Evolutionary conservation across 108 stramenopile species (phyloP).

Genomic region (Nitzschia sp.): DNA sequence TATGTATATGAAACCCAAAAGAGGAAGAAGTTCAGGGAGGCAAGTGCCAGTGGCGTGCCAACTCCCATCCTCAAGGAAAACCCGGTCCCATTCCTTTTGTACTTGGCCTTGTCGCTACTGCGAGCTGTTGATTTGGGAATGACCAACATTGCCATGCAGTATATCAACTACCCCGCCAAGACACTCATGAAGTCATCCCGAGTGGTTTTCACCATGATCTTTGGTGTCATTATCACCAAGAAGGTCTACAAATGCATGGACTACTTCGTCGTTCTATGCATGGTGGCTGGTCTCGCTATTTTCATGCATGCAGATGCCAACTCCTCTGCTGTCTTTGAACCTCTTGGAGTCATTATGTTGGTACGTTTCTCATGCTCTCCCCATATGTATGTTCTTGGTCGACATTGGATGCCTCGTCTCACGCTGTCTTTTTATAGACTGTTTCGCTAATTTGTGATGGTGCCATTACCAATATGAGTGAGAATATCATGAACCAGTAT

Average conservation of each 20-base stretch:
- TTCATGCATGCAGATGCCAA: slow-evolving; percentile 89
- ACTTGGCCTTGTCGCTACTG: slow-evolving; percentile 72
- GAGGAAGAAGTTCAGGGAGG: slow-evolving; percentile 2
- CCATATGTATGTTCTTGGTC: too few species aligned
- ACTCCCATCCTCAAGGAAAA: background rate
- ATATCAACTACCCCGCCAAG: slow-evolving; percentile 90
- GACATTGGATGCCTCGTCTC: background rate
- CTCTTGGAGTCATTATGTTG: slow-evolving; percentile 80
- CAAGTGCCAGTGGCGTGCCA: background rate
- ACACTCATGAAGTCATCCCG: slow-evolving; percentile 83
- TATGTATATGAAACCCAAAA: slow-evolving; percentile 47
- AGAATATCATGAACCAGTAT: slow-evolving; percentile 80
- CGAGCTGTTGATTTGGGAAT: slow-evolving; percentile 83
- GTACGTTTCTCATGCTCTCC: slow-evolving; percentile 16
- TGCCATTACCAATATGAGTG: slow-evolving; percentile 79
- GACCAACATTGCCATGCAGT: slow-evolving; percentile 91
- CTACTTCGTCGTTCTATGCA: slow-evolving; percentile 72
- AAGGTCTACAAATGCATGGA: slow-evolving; percentile 66
- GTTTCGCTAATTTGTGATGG: slow-evolving; percentile 82
- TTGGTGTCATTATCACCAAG: slow-evolving; percentile 72
- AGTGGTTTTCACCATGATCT: slow-evolving; percentile 90
- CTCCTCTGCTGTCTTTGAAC: slow-evolving; percentile 76
- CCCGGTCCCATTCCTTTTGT: slow-evolving; percentile 63
- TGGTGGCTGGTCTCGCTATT: slow-evolving; percentile 79
- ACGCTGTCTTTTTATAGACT: slow-evolving; percentile 22